Base-by-base conservation (phyloP, 2,329 filamentous ascomycete species). In the Exophiala phaeomuriformis region DNA sequence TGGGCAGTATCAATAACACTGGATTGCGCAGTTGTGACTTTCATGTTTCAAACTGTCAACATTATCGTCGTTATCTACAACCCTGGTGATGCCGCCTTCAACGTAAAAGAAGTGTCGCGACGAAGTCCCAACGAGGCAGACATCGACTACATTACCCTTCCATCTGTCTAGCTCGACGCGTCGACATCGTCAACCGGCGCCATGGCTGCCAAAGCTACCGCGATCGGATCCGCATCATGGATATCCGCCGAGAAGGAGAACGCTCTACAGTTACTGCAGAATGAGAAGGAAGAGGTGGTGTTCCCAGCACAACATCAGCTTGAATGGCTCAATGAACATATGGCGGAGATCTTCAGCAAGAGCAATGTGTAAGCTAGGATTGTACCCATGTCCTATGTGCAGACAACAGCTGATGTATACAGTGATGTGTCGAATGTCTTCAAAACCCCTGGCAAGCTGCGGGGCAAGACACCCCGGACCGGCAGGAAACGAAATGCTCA, bases 241-340 rank as follows among this genome's bases (percentile, higher is more conserved):
- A 82, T 96, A 61, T 75, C 83, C 32, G 84, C 88, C 61, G 93
- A 98, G 75, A 82, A 90, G 63, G 79, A 84, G 41, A 86, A 90
- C 65, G 84, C 88, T 9, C 75, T 83, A 51, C 80, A 87, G 61
- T 83, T 96, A 59, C 80, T 86, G 10, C 78, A 85, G 44, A 81
- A 89, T 52, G 93, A 97, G 69, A 80, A 88, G 51, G 91, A 97
- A 62, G 94, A 98, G 72, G 94, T 97, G 66, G 82, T 87, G 41
- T 97, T 88, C 72, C 89, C 90, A 31, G 90, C 88, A 58, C 83
- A 88, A 54, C 95, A 97, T 71, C 93, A 98, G 69, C 76, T 97
- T 66, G 90, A 97, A 68, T 98, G 93, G 93, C 77, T 98, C 64
- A 97, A 98, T 66, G 93, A 97, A 73, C 93, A 98, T 70, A 96